Evolutionary conservation across 495 filamentous ascomycete genomes (phyloP).

Genomic region (Xylaria nigripes): DNA sequence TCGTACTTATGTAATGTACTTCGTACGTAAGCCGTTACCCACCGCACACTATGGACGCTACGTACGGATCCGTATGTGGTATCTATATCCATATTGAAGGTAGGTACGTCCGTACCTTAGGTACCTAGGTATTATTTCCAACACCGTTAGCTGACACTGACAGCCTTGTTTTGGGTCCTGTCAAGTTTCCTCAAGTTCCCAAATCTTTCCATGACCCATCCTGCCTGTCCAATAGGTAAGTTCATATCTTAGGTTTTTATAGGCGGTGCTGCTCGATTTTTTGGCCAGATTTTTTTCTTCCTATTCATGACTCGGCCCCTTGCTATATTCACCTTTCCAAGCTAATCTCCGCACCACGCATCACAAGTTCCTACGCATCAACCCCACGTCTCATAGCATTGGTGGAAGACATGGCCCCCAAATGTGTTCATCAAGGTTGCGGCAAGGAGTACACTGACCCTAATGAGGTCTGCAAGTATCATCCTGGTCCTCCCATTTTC

Average conservation of each 20-base stretch:
- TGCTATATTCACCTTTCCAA: not conserved
- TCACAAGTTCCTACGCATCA: not conserved
- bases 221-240: not conserved
- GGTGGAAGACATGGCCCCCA: slow-evolving; percentile 58
- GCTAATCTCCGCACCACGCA: not conserved
- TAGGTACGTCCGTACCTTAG: too few relatives aligned
- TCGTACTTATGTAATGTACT: too few relatives aligned
- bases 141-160: not conserved
- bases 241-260: not conserved
- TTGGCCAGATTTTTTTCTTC: too few relatives aligned
- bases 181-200: slow-evolving; percentile 1
- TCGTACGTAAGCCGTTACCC: too few relatives aligned
- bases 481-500: slow-evolving; percentile 90
- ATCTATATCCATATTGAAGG: too few relatives aligned
- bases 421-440: slow-evolving; percentile 95
- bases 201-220: not conserved
- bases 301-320: not conserved
- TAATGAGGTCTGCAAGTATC: slow-evolving; percentile 81
- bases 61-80: too few relatives aligned
- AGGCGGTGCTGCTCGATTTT: not conserved
- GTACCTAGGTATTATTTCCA: not conserved
- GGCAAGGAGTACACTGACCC: slow-evolving; percentile 78
- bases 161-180: not conserved
- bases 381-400: not conserved
- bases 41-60: too few relatives aligned